Evolutionary conservation across 805 yeast species (phyloP), one percentile per base, ranked within the genome.

Genomic region (Candida yuanshanica): DNA sequence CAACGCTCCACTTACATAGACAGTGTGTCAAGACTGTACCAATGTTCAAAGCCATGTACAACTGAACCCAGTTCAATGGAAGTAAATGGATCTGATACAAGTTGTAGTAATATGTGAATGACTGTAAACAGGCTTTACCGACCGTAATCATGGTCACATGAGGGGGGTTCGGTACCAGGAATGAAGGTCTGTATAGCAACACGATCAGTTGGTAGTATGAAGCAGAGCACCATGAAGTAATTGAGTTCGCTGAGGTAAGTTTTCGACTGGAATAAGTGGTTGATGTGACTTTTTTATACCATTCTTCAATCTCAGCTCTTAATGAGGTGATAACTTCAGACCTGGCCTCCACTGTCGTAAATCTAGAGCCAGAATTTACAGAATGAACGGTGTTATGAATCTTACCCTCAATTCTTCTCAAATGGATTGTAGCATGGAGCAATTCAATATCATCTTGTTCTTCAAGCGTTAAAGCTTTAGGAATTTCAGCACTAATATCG

Each of bases 61-160:
- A 50, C 1, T 76, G 70, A 17, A 71, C 67, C 79, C 79, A 74
- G 42, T 70, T 72, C 43, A 70, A 52, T 0, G 78, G 79, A 24
- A 74, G 51, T 32, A 68, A 49, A 37, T 66, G 69, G 9, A 69
- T 60, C 32, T 67, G 64, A 55, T 69, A 74, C 4, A 74, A 46
- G 20, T 60, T 63, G 50, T 70, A 69, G 4, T 70, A 68, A 46
- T 64, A 63, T 16, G 70, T 64, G 37, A 73, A 50, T 10, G 68
- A 66, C 37, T 69, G 64, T n/a, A 72, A 47, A 46, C 75, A 68
- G 16, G 64, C 62, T 34, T 65, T 66, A 0, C 75, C 74, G 22
- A 72, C 47, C 7, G 60, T 52, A 23, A 64, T 59, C 32, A 74
- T 42, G 8, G 63, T 61, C n/a, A 60, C 64, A 9, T 59, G 45